Percentiles rank a stretch among this genome's conserved stretches.
Evolutionary conservation across 1,284 basidiomycete genomes (phyloP).

Genomic region (Neolentinus lepideus): DNA sequence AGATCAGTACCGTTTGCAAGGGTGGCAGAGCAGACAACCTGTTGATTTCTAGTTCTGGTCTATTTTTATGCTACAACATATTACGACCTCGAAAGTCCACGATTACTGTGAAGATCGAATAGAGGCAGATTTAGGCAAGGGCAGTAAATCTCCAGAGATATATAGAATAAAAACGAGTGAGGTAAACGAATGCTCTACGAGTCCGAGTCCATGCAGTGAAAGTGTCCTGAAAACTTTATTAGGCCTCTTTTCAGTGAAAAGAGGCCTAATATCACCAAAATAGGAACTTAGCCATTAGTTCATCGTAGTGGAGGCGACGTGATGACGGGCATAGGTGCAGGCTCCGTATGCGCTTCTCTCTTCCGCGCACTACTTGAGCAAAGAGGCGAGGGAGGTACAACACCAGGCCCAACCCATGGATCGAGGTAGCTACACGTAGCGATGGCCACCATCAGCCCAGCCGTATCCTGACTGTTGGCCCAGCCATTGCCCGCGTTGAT

Average conservation of each 20-base stretch:
- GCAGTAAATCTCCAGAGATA: too few species aligned
- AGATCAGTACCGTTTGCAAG: too few species aligned
- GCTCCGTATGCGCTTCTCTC: background rate
- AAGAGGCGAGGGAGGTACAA: conserved; percentile 46
- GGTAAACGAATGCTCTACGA: too few species aligned
- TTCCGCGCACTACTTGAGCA: conserved; percentile 28
- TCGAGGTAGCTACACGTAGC: conserved; percentile 75
- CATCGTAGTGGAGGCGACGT: background rate
- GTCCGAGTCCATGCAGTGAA: too few species aligned
- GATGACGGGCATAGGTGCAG: background rate
- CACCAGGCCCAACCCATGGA: conserved; percentile 67
- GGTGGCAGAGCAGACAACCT: too few species aligned
- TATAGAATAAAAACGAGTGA: too few species aligned
- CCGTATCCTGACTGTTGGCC: conserved; percentile 61
- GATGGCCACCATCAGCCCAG: conserved; percentile 47
- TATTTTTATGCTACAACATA: too few species aligned
- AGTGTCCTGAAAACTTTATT: background rate
- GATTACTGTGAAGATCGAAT: too few species aligned
- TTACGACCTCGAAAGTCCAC: too few species aligned
- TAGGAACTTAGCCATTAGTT: too few species aligned
- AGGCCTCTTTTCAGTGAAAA: background rate
- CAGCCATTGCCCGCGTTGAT: conserved; percentile 70
- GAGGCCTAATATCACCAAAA: background rate
- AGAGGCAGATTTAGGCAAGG: too few species aligned
- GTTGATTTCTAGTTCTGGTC: too few species aligned